Base-by-base conservation (phyloP, 495 filamentous ascomycete genomes). In the Aspergillus steynii region DNA sequence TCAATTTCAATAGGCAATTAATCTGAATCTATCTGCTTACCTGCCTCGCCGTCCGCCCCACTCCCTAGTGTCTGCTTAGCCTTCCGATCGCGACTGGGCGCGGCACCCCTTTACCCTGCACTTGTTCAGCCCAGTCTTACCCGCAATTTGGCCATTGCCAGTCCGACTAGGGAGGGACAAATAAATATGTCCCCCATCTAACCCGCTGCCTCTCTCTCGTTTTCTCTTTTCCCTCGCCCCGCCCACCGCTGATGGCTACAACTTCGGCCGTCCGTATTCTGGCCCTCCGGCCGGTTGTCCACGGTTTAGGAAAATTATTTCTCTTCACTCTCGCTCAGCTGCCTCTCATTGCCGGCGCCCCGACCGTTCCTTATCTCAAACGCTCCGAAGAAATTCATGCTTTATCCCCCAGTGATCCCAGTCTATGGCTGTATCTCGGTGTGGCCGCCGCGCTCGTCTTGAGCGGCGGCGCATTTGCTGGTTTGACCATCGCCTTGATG, bases 381-480 rank as follows among this genome's bases (percentile, higher is more conserved):
- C 52, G 58, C 27, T 53, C 63, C 46, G 69, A 74, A 34, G 34
- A 74, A 34, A 29, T 58, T 7, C 60, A 71, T 49, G 58, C 71
- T 3, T 80, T 81, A 66, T 68, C 81, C 34, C 65, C 80, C 1
- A 69, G 76, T 27, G 83, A 86, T 63, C 82, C 86, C 2, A 77
- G 82, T 34, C 71, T 92, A 71, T 93, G 88, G 88, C 76, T 88
- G 31, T 90, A 92, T 71, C 71, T 93, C 50, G 80, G 84, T 28
- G 75, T 90, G 50, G 89, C 89, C 4, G 79, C 88, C 27, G 79
- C 85, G 31, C 81, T 99, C 48, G 94, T 97, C 9, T 80, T 97
- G 58, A 80, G 88, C 4, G 95, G 95, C 50, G 95, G 95, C 37
- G 91, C 90, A n/a, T 99, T 99, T 75, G 96, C 95, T 12, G 95